Evolutionary conservation across 1,139 yeast genomes (phyloP).

Genomic region (Pichia norvegensis): DNA sequence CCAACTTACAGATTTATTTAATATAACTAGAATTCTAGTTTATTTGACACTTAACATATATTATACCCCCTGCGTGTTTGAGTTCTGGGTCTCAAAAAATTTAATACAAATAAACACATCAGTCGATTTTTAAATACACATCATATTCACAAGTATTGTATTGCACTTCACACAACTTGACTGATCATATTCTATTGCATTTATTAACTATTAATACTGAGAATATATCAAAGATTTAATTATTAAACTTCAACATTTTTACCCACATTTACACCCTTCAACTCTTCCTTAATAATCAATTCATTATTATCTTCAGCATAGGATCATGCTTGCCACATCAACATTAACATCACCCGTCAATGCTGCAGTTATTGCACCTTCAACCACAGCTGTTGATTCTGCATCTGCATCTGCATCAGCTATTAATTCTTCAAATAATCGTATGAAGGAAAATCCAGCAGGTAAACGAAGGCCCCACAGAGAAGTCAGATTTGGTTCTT

Average conservation of each 20-base stretch:
- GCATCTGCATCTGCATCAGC: not conserved
- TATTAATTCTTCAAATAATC: not conserved
- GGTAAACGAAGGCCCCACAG: slow-evolving; percentile 32
- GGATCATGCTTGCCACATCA: not conserved
- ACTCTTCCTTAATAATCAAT: not conserved
- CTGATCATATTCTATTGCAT: not conserved
- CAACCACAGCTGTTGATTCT: not conserved
- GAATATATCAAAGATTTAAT: not conserved
- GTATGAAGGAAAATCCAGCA: not conserved
- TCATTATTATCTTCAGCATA: not conserved
- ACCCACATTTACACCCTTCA: not conserved
- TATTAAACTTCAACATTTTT: not conserved
- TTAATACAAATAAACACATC: not conserved
- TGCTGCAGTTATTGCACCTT: not conserved
- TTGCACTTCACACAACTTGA: not conserved
- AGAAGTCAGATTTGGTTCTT: slow-evolving; percentile 75
- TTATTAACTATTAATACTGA: too few relatives aligned
- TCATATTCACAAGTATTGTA: not conserved
- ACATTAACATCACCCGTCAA: not conserved
- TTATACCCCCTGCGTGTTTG: not conserved
- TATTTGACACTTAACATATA: not conserved
- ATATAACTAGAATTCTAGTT: not conserved
- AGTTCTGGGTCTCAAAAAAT: not conserved
- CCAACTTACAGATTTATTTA: not conserved
- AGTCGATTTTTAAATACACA: not conserved